Percentiles rank a stretch among this genome's conserved stretches.
Evolutionary conservation across 352 stramenopile genomes (phyloP).

Genomic region (Globisporangium megalacanthum): DNA sequence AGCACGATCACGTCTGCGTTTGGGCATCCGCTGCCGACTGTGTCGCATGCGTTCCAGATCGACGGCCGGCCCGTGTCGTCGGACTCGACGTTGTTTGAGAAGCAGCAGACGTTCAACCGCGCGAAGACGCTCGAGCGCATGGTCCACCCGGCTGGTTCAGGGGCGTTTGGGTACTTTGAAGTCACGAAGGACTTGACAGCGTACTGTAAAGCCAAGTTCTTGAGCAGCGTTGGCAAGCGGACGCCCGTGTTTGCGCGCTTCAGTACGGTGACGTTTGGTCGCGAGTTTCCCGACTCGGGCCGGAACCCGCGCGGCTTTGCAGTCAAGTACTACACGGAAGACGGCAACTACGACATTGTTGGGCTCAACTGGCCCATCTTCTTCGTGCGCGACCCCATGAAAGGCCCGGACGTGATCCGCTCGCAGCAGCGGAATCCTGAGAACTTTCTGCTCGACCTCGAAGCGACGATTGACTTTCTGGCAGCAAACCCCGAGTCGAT

Average conservation of each 20-base stretch:
- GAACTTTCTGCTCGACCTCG: constrained; percentile 77
- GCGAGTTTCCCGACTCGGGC: constrained; percentile 76
- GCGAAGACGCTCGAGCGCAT: constrained; percentile 90
- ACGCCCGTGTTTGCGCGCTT: constrained; percentile 84
- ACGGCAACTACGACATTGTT: constrained; percentile 93
- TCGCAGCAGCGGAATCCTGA: constrained; percentile 89
- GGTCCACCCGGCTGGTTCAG: constrained; percentile 88
- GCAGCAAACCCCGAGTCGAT: constrained; percentile 84
- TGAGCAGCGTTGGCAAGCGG: constrained; percentile 67
- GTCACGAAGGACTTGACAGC: constrained; percentile 60
- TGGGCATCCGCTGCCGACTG: constrained; percentile 23
- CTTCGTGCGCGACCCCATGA: constrained; percentile 90
- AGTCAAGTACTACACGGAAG: constrained; percentile 92
- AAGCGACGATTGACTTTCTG: constrained; percentile 92
- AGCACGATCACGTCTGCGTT: constrained; percentile 24
- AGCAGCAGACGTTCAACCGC: constrained; percentile 87
- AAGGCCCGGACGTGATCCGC: constrained; percentile 92
- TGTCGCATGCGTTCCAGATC: constrained; percentile 27
- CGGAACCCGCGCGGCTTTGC: constrained; percentile 89
- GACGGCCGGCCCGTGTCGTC: constrained; percentile 23
- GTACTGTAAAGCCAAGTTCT: constrained; percentile 78
- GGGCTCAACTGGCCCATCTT: constrained; percentile 94
- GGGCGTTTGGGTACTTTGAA: constrained; percentile 91
- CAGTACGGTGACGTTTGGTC: constrained; percentile 66
- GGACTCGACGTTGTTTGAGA: constrained; percentile 86